Evolutionary conservation across 306 rosid genomes (phyloP).

Genomic region (Astragalus glycyphyllos): DNA sequence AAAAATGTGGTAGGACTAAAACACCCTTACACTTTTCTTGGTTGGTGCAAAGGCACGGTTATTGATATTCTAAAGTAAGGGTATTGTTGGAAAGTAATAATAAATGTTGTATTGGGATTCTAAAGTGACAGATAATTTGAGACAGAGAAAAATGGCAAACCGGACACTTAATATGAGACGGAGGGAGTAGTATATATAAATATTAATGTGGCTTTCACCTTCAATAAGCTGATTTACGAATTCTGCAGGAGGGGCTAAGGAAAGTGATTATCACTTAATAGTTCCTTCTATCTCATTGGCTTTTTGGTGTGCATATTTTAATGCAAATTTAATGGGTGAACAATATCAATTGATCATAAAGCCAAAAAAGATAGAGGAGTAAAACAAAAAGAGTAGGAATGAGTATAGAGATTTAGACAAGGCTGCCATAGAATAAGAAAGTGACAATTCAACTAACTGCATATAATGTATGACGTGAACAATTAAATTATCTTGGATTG

Average conservation of each 20-base stretch:
- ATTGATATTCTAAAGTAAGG: too few relatives aligned
- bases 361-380: slow-evolving; percentile 32
- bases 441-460: slow-evolving; percentile 44
- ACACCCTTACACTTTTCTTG: too few relatives aligned
- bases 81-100: too few relatives aligned
- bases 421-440: background rate
- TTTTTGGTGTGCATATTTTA: slow-evolving; percentile 8
- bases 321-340: slow-evolving; percentile 32
- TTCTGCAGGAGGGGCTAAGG: background rate
- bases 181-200: background rate
- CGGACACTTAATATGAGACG: too few relatives aligned
- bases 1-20: too few relatives aligned
- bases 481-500: slow-evolving; percentile 10
- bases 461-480: slow-evolving; percentile 29
- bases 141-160: too few relatives aligned
- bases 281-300: slow-evolving; percentile 15
- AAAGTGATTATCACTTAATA: slow-evolving; percentile 20
- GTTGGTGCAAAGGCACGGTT: too few relatives aligned
- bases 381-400: slow-evolving; percentile 34
- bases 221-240: background rate
- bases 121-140: too few relatives aligned
- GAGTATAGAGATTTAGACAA: slow-evolving; percentile 35
- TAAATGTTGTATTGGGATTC: too few relatives aligned
- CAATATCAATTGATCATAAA: slow-evolving; percentile 33
- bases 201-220: too few relatives aligned